Percentiles rank a stretch among this genome's conserved stretches.
phyloP scores from a whole-genome alignment of 148 eudicot genomes.

The Polygonum aviculare region DNA sequence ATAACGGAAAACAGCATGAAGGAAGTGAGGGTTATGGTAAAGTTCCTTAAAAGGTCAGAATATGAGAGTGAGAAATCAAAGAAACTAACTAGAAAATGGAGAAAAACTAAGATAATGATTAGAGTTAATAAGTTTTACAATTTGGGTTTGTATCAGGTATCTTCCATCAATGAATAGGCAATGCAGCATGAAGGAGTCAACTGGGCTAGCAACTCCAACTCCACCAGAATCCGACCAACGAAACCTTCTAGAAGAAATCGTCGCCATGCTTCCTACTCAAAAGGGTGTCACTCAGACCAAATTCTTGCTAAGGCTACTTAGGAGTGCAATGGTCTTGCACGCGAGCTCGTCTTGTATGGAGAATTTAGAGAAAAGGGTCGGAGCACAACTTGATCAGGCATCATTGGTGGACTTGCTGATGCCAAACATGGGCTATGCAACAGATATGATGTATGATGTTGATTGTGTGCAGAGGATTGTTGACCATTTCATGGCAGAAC shows the following conservation, averaged over 20 bases:
- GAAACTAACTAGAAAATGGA: no score
- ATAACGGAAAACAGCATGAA: no score
- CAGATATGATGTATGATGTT: constrained; percentile 53
- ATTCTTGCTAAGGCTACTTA: constrained; percentile 38
- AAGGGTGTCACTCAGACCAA: constrained; percentile 51
- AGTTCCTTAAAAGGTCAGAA: no score
- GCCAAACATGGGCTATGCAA: constrained; percentile 43
- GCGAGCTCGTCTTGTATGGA: constrained; percentile 45
- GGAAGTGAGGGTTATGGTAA: no score
- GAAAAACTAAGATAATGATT: no score
- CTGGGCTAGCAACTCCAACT: constrained; percentile 8
- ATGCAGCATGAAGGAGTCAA: constrained; percentile 17
- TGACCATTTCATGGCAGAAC: constrained; percentile 46
- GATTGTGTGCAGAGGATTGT: constrained; percentile 70
- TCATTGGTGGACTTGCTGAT: constrained; percentile 48
- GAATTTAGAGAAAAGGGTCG: constrained; percentile 50
- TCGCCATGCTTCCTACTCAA: constrained; percentile 43
- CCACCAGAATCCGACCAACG: constrained; percentile 44
- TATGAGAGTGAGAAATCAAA: no score
- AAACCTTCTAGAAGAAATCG: constrained; percentile 55
- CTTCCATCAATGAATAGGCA: constrained; percentile 32
- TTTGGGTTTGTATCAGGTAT: constrained; percentile 9
- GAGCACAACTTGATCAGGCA: constrained; percentile 54
- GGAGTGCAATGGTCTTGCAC: constrained; percentile 51
- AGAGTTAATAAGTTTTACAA: no score